These are phyloP conservation scores for Xylariaceae sp. DNA, from an alignment of 2,329 filamentous ascomycete species.

Conservation along the genomic window DNA sequence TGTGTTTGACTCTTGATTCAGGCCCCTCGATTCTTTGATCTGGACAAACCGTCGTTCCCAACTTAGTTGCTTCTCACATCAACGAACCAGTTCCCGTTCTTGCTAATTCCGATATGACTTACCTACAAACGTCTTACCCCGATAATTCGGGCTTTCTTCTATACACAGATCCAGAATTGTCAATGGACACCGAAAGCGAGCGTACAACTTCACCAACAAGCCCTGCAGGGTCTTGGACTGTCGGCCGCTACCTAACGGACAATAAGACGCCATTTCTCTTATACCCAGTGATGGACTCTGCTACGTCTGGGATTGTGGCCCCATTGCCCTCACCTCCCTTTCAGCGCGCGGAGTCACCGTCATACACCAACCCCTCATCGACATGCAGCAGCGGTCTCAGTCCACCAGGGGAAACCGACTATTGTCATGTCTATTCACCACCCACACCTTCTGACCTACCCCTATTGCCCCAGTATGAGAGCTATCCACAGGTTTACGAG, in stretches of 20 bases:
- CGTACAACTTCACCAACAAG: slow-evolving; percentile 21
- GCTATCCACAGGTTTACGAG: slow-evolving; percentile 29
- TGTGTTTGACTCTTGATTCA: neutral
- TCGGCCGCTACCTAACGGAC: slow-evolving; percentile 32
- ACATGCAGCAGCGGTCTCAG: slow-evolving; percentile 38
- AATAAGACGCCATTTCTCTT: slow-evolving; percentile 29
- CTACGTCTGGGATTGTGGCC: slow-evolving; percentile 18
- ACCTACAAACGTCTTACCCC: slow-evolving; percentile 4
- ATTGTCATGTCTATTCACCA: slow-evolving; percentile 35
- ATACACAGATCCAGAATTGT: slow-evolving; percentile 18
- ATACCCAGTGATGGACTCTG: slow-evolving; percentile 19
- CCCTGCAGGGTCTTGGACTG: slow-evolving; percentile 20
- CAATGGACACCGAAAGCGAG: slow-evolving; percentile 31
- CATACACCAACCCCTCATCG: slow-evolving; percentile 38
- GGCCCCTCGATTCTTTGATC: neutral
- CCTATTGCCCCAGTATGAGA: slow-evolving; percentile 33
- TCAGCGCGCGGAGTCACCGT: slow-evolving; percentile 36
- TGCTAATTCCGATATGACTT: slow-evolving; percentile 15
- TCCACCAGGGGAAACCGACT: slow-evolving; percentile 40
- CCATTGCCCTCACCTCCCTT: slow-evolving; percentile 22
- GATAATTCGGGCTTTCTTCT: slow-evolving; percentile 19
- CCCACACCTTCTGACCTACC: slow-evolving; percentile 37
- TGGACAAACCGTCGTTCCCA: neutral
- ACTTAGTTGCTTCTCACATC: neutral
- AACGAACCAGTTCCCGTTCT: neutral